Base-by-base conservation (phyloP, 176 grass and related monocot species). In the Cenchrus americanus region DNA sequence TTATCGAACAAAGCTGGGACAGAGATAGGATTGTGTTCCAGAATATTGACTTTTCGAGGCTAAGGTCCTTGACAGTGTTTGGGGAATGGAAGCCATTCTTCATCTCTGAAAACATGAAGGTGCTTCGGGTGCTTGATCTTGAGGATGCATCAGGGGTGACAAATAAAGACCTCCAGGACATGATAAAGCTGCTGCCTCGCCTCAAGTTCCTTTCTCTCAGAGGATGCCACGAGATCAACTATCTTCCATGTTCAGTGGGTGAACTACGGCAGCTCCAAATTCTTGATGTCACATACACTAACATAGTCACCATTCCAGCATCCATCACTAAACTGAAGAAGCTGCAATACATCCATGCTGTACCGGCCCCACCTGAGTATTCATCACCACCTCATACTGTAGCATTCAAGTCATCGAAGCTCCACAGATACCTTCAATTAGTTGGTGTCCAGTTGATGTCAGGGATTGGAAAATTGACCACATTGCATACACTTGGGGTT, bases 71-170 rank as follows among this genome's bases (percentile, higher is more conserved):
- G 8, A 75, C 72, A 14, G 72, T 75, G 8, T 40, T 75, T n/a
- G 72, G 72, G 8, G 1, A 55, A 1, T 75, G 72, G 72, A 1
- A 47, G 2, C 1, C 7, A 6, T 75, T 75, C 27, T 75, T 75
- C 17, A 19, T 75, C 26, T 73, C 24, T 18, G 17, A 53, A 17
- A 75, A 2, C 4, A 57, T 75, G 72, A 57, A n/a, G 27, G 15
- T 75, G 15, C 51, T 75, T n/a, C 72, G 72, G 9, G 72, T 75
- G 4, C 72, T 75, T 6, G 72, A 75, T 41, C 10, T 75, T 30
- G 72, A 75, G 30, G 10, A 57, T 34, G 71, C 71, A 6, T 14
- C n/a, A 49, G 69, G 10, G 24, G 69, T 71, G 11, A 49, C 21
- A 26, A 5, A 71, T 49, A 48, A 48, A 26, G n/a, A 71, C 12